Evolutionary conservation across 805 yeast genomes (phyloP), one percentile per base, ranked within the genome.

Genomic region (Lachancea mirantina): DNA sequence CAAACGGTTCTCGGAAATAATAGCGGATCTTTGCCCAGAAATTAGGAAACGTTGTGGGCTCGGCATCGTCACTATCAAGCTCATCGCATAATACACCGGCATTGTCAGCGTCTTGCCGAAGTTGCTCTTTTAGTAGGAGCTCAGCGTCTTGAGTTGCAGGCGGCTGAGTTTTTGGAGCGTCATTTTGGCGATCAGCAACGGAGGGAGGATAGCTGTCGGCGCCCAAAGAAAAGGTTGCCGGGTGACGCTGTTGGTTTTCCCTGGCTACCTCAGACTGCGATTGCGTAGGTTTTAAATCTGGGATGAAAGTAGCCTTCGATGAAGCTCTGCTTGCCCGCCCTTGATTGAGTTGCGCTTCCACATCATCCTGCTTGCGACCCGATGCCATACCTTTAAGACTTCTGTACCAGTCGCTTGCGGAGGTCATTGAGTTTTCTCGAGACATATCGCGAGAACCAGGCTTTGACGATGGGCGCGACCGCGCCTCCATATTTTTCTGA

Each of bases 1-100:
- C 69, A 30, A 65, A 38, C n/a, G 62, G 62, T 37, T 65, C 69
- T 36, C 72, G 37, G 42, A 42, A 14, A 14, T 20, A 30, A 17
- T 42, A 40, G 10, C 46, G 30, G 19, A 42, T 35, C 19, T 38
- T 40, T 6, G 44, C 44, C 46, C 46, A 42, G 32, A 14, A 40
- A 18, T 42, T 42, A 9, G 46, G 32, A 26, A 42, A 42, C 11
- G 36, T 27, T 32, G 38, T 27, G 14, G 16, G 22, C 6, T 38
- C 42, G 1, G 34, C 18, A 8, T 34, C 36, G 14, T 33, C 37
- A 6, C 38, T 37, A n/a, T 33, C 40, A 15, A 32, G 24, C 7
- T 17, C 14, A 9, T 24, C 40, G 17, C 28, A 23, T 7, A 20
- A 21, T 19, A 24, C 21, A 8, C 26, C 23, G 13, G 31, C 32